Percentiles rank a stretch among this genome's conserved stretches.
Conservation (phyloP, 352 stramenopile species). For the Pythium rhizo-oryzae region DNA sequence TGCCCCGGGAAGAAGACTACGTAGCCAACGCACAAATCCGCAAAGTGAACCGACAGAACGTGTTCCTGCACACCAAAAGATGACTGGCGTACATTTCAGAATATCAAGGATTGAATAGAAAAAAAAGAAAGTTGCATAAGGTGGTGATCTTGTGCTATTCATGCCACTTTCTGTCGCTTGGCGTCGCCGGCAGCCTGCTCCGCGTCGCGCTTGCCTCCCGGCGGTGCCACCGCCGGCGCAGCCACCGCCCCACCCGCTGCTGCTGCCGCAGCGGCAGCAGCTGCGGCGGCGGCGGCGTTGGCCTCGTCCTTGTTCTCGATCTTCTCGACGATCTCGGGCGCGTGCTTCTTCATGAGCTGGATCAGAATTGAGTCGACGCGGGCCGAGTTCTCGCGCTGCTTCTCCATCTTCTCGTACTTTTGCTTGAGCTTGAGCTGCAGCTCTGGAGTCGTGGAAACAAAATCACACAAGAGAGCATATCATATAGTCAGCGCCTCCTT, state of each 20-base stretch:
- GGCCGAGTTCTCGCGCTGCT: slow-evolving; percentile 83
- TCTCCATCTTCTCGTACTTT: slow-evolving; percentile 88
- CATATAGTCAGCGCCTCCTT: neutral
- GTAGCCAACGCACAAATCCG: no score
- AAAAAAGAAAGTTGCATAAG: neutral
- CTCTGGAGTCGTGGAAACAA: slow-evolving; percentile 36
- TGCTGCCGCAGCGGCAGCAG: neutral
- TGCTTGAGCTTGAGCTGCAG: slow-evolving; percentile 87
- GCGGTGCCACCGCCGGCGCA: neutral
- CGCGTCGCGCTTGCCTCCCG: slow-evolving; percentile 23
- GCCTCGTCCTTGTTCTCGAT: slow-evolving; percentile 51
- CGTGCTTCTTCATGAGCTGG: slow-evolving; percentile 86
- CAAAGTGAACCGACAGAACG: neutral
- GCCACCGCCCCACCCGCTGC: slow-evolving; percentile 1
- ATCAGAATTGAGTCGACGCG: slow-evolving; percentile 84
- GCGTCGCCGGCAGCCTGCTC: slow-evolving; percentile 31
- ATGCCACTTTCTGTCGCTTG: slow-evolving; percentile 73
- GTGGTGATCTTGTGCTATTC: neutral
- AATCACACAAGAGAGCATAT: neutral
- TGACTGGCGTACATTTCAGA: neutral
- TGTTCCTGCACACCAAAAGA: neutral
- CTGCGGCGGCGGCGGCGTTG: neutral
- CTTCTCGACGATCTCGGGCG: slow-evolving; percentile 83
- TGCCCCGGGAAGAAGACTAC: neutral
- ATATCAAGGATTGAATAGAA: neutral